Base-by-base conservation (phyloP, 495 filamentous ascomycete species). In the Penicillium cinerascens region DNA sequence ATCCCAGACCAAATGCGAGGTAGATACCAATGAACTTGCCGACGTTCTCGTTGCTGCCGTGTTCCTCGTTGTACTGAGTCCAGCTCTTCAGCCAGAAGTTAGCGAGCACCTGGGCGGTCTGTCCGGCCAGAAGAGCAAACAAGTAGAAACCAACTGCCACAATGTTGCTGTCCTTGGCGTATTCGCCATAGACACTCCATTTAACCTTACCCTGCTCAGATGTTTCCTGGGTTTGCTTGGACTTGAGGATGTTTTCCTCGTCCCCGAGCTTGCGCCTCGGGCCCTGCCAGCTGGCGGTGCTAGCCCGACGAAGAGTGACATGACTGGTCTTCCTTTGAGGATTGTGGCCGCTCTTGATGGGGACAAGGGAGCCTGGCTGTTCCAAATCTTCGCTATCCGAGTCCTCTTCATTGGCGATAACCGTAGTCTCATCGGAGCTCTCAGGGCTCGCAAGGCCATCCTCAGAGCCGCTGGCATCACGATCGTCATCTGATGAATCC, bases 181-280 rank as follows among this genome's bases (percentile, higher is more conserved):
- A 97, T 69, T 92, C 89, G 27, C 68, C 70, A 52, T 95, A 95
- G 2, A 95, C 89, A 59, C 84, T 80, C 91, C 95, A 97, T 68
- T 96, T 97, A 51, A 99, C 95, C 65, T 97, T 96, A 42, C 95
- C 95, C 67, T 97, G 90, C 65, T 97, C 88, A 0, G 81, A 82
- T 46, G 83, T 82, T 67, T 99, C 95, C 65, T 95, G 91, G 15
- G 79, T 82, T 68, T 96, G 91, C 59, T 83, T 89, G 51, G 86
- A 89, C 75, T 88, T 96, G 53, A 81, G 63, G 13, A 76, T 72
- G 37, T 83, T 87, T 60, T 96, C 93, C 63, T 96, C 88, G 65
- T 98, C 93, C 13, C 74, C 78, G 36, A 89, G 58, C 67, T 89
- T 96, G 49, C 91, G 88, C 40, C 89, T 79, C 23, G 90, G 87